Base-by-base conservation (phyloP, 257 asterid species). In the Dorcoceras hygrometricum region DNA sequence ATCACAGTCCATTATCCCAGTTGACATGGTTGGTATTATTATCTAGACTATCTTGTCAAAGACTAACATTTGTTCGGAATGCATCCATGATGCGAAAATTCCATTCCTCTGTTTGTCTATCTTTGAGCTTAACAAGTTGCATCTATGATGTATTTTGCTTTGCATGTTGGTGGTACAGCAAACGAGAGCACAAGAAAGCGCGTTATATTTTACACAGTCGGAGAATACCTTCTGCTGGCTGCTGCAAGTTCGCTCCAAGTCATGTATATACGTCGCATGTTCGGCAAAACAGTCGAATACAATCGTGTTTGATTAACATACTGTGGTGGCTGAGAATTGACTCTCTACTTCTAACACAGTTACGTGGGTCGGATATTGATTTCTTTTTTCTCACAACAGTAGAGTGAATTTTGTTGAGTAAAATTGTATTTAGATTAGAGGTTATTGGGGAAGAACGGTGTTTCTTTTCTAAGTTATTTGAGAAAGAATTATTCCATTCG, bases 121-220 rank as follows among this genome's bases (percentile, higher is more conserved):
- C 4, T 43, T 43, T 43, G 10, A 36, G 7, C 19, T 43, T 43
- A 43, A 43, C 6, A 43, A 12, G 1, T 39, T 59, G 14, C 16
- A 16, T 48, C 20, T 3, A 24, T 36, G 22, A 29, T 65, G 25
- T 18, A n/a, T 31, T n/a, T 9, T 36, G 23, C 62, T 63, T 8
- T 55, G 48, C 11, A 24, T 55, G 24, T 24, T 77, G 63, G 23
- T 82, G 81, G 23, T 82, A 79, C 95, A 91, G 98, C 96, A 6
- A 92, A 87, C 18, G 96, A 89, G 84, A 89, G 92, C 78, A 91
- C 95, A 11, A 73, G 89, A 57, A 85, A 65, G 75, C 95, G 95
- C 0, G 95, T 91, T 22, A 86, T 89, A 48, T 80, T 79, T 59
- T 92, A 89, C 92, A 87, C 98, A 0, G 76, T 86, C 10, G 95